phyloP scores from a whole-genome alignment of 148 eudicot genomes.

The Persicaria tinctoria region DNA sequence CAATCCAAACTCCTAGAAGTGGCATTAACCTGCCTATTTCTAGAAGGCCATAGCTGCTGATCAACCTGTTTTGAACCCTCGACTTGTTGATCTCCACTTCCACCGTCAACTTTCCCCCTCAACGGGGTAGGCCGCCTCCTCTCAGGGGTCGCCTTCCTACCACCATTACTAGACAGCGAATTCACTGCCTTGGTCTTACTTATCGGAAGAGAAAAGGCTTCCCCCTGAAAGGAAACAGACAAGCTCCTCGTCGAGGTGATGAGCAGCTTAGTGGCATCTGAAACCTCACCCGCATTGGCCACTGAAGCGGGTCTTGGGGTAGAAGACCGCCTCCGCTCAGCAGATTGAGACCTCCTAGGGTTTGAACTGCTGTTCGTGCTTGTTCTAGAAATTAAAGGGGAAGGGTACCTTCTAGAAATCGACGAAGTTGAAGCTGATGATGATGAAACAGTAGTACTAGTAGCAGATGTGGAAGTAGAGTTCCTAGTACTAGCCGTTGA shows the following conservation, averaged over 20 bases:
- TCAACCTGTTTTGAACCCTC: slow-evolving; percentile 56
- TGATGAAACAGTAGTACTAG: slow-evolving; percentile 23
- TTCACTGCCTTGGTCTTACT: slow-evolving; percentile 73
- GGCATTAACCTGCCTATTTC: slow-evolving; percentile 35
- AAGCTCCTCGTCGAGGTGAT: slow-evolving; percentile 81
- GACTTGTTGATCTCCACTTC: slow-evolving; percentile 41
- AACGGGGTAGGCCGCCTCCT: slow-evolving; percentile 55
- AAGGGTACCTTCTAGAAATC: slow-evolving; percentile 57
- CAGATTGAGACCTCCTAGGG: slow-evolving; percentile 71
- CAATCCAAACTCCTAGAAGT: slow-evolving; percentile 56
- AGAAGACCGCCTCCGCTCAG: slow-evolving; percentile 58
- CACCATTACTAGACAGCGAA: slow-evolving; percentile 27
- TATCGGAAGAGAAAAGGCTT: slow-evolving; percentile 70
- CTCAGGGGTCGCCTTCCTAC: slow-evolving; percentile 78
- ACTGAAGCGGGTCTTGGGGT: slow-evolving; percentile 36
- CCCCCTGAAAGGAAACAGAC: slow-evolving; percentile 94
- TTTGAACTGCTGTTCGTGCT: slow-evolving; percentile 23
- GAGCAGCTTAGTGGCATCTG: slow-evolving; percentile 70
- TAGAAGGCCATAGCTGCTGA: slow-evolving; percentile 84
- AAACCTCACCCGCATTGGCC: slow-evolving; percentile 41
- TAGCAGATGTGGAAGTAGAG: slow-evolving; percentile 21
- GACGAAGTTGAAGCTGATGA: slow-evolving; percentile 42
- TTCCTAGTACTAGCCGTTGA: slow-evolving; percentile 40
- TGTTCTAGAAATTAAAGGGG: slow-evolving; percentile 53
- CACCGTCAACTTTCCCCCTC: slow-evolving; percentile 50